A percentile compares a stretch with the other conserved stretches of the same genome.
These are phyloP conservation scores for Gypsophila paniculata DNA, from an alignment of 179 eudicot species.

Conservation along the genomic window DNA sequence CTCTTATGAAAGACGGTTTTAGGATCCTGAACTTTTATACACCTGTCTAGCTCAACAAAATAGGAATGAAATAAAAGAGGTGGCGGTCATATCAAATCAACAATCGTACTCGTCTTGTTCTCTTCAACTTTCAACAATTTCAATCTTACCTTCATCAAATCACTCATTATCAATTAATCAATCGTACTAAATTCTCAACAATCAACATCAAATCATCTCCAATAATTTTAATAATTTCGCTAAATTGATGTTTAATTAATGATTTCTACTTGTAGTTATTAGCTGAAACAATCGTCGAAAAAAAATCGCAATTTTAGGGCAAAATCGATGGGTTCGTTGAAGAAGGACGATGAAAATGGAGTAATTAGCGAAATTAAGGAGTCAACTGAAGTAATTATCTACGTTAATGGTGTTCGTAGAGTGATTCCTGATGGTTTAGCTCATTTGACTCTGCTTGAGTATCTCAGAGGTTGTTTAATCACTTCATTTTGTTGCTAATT, in stretches of 20 bases:
- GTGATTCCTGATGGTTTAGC: constrained; percentile 85
- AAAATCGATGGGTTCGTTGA: constrained; percentile 63
- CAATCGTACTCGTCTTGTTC: constrained; percentile 9
- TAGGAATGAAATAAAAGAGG: no score
- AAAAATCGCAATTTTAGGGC: not conserved
- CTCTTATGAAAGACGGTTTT: no score
- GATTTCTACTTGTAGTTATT: not conserved
- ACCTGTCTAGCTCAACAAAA: no score
- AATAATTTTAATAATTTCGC: not conserved
- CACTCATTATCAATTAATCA: not conserved
- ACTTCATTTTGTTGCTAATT: not conserved
- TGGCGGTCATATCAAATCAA: not conserved
- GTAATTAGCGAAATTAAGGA: constrained; percentile 25
- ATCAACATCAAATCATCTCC: not conserved
- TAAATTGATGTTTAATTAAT: not conserved
- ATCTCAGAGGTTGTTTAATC: constrained; percentile 62
- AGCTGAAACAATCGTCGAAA: not conserved
- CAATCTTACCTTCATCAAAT: not conserved
- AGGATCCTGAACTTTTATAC: no score
- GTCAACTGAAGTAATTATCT: constrained; percentile 58
- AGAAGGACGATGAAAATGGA: constrained; percentile 42
- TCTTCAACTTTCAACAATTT: not conserved
- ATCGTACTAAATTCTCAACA: not conserved
- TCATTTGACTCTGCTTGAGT: constrained; percentile 86
- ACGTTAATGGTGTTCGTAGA: constrained; percentile 76